These are phyloP conservation scores for Kurtzmaniella quercitrusa DNA, from an alignment of 1,139 yeast genomes.

Conservation along the genomic window DNA sequence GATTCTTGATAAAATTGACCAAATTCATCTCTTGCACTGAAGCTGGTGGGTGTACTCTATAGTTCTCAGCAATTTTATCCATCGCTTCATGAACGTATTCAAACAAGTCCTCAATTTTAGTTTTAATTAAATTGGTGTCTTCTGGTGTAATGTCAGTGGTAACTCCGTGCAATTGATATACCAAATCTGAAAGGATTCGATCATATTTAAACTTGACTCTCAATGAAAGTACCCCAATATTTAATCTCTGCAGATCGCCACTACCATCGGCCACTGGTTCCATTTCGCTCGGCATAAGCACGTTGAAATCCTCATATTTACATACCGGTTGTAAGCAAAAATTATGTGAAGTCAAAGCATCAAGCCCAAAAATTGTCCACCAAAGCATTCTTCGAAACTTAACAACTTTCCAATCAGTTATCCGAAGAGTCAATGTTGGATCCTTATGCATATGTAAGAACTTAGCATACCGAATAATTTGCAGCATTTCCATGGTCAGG, in stretches of 20 bases:
- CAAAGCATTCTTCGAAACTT: slow-evolving; percentile 54
- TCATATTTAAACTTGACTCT: slow-evolving; percentile 53
- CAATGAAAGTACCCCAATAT: slow-evolving; percentile 39
- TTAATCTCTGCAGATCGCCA: slow-evolving; percentile 21
- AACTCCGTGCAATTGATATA: slow-evolving; percentile 38
- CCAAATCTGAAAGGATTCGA: slow-evolving; percentile 50
- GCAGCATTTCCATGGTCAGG: slow-evolving; percentile 48
- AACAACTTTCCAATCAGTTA: slow-evolving; percentile 44
- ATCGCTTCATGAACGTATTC: slow-evolving; percentile 47
- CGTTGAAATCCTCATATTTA: slow-evolving; percentile 52
- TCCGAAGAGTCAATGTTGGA: slow-evolving; percentile 48
- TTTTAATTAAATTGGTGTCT: slow-evolving; percentile 43
- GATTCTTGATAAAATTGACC: slow-evolving; percentile 44
- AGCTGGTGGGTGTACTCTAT: slow-evolving; percentile 24
- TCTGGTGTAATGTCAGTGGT: slow-evolving; percentile 30
- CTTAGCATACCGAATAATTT: slow-evolving; percentile 51
- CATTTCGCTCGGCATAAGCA: slow-evolving; percentile 49
- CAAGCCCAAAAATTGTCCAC: slow-evolving; percentile 65
- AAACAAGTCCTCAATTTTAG: slow-evolving; percentile 46
- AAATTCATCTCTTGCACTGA: slow-evolving; percentile 43
- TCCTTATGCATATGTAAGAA: slow-evolving; percentile 55
- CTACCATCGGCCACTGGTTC: slow-evolving; percentile 31
- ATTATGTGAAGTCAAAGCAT: slow-evolving; percentile 54
- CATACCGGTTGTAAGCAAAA: slow-evolving; percentile 57
- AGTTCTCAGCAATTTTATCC: slow-evolving; percentile 21